A percentile compares a stretch with the other conserved stretches of the same genome.
phyloP scores from a whole-genome alignment of 305 asterid species.

The Solanum hybrid region DNA sequence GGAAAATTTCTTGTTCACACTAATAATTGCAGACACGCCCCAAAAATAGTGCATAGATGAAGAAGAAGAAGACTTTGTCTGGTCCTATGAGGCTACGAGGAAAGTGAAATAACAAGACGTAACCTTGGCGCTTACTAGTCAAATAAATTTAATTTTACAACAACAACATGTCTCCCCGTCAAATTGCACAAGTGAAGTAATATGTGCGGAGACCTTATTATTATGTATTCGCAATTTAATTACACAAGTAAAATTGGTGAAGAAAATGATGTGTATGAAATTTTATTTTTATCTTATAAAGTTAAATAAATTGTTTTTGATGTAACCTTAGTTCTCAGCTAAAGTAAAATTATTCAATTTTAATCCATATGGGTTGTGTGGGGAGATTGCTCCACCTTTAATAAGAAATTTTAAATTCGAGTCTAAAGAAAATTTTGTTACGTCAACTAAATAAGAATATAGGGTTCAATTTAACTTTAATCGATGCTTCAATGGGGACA shows the following conservation, averaged over 20 bases:
- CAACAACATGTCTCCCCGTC: not conserved
- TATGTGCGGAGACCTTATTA: accelerated
- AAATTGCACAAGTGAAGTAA: too few relatives aligned
- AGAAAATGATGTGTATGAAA: not conserved
- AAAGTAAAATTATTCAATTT: too few relatives aligned
- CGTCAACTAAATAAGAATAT: not conserved
- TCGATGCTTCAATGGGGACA: accelerated
- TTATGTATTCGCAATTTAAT: too few relatives aligned
- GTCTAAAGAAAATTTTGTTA: too few relatives aligned
- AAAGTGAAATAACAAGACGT: not conserved
- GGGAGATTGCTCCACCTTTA: accelerated
- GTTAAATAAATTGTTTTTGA: not conserved
- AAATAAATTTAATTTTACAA: not conserved
- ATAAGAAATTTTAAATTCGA: too few relatives aligned
- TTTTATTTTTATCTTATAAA: not conserved
- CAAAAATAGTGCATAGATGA: not conserved
- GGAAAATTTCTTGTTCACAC: not conserved
- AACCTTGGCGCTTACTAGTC: not conserved
- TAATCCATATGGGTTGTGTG: not conserved
- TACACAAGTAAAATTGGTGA: too few relatives aligned
- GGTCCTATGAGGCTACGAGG: not conserved
- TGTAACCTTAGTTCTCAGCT: not conserved
- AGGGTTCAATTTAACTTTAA: not conserved
- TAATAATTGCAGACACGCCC: not conserved
- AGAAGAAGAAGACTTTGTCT: not conserved